Evolutionary conservation across 2,329 filamentous ascomycete species (phyloP), one percentile per base, ranked within the genome.

Genomic region (Penicillium palitans): DNA sequence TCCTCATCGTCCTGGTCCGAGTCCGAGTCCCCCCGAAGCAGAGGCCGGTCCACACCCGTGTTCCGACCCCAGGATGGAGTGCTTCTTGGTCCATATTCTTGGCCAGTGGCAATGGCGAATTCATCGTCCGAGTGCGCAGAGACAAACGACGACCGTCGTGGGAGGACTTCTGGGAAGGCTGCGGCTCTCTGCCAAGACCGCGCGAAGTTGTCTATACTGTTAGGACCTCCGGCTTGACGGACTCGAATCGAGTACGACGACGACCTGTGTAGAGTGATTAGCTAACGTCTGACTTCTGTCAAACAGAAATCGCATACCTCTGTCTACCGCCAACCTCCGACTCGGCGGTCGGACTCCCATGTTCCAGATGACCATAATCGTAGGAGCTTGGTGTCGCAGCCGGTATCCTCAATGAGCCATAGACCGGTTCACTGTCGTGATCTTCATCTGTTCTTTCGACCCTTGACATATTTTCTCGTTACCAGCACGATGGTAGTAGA

Each of bases 191-290:
- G 91, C 90, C 92, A 96, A 67, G 91, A 96, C 60, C 90, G 86
- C 45, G 93, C 90, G 72, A 98, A 98, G 69, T 93, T 96, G 70
- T 95, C 89, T 68, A 98, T 90, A 75, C 90, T 96, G 80, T 98
- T 98, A 61, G 93, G 89, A 51, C 93, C 93, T 63, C 93, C 95
- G 48, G 90, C 88, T 60, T 96, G 87, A 65, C 76, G 69, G 31
- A 80, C 62, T 7, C 83, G 80, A 70, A 82, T 76, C 9, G 76
- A 75, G 49, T 79, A 70, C n/a, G 77, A 78, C 7, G 73, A 75
- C 31, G 70, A 72, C 58, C 71, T 72, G 46, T 5, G 39, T 6
- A 19, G 5, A 27, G 3, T n/a, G 17, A 2, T 53, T 27, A 46
- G 31, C 29, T 25, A 19, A 12, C 19, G 5, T 25, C 51, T n/a